phyloP scores from a whole-genome alignment of 202 grass and related monocot genomes.

The Schoenoplectus triqueter region DNA sequence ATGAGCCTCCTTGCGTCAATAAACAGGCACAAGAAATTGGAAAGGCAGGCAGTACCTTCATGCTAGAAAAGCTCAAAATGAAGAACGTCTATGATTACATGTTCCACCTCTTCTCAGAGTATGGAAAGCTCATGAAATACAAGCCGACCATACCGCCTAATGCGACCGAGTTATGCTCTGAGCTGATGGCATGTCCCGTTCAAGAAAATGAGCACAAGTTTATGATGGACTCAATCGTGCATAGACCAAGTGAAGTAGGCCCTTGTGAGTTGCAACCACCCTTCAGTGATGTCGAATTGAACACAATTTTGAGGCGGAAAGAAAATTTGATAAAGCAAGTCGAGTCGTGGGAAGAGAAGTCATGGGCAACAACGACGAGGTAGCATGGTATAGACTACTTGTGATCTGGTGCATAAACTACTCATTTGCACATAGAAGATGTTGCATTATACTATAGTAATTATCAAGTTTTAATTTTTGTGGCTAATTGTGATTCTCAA shows the following conservation, averaged over 20 bases:
- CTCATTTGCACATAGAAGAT: conserved; percentile 1
- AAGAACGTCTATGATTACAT: conserved; percentile 84
- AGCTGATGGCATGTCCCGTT: conserved; percentile 66
- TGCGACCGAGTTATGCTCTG: conserved; percentile 64
- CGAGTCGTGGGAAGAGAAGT: conserved; percentile 63
- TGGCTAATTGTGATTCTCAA: no score
- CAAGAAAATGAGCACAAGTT: conserved; percentile 60
- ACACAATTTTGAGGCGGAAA: conserved; percentile 49
- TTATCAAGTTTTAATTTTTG: no score
- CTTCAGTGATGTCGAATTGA: conserved; percentile 52
- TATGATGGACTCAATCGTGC: conserved; percentile 67
- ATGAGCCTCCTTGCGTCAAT: not conserved
- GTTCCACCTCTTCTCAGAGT: conserved; percentile 80
- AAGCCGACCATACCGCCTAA: conserved; percentile 61
- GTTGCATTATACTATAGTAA: not conserved
- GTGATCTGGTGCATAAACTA: not conserved
- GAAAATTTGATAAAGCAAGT: conserved; percentile 70
- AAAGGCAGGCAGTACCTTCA: conserved; percentile 64
- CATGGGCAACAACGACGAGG: not conserved
- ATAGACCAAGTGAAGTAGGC: conserved; percentile 40
- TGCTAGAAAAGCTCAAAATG: conserved; percentile 71
- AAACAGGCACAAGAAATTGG: conserved; percentile 75
- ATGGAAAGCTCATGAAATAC: conserved; percentile 80
- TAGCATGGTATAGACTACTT: not conserved
- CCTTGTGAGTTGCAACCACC: conserved; percentile 66